Evolutionary conservation across 257 asterid genomes (phyloP).

Genomic region (Solanum etuberosum): DNA sequence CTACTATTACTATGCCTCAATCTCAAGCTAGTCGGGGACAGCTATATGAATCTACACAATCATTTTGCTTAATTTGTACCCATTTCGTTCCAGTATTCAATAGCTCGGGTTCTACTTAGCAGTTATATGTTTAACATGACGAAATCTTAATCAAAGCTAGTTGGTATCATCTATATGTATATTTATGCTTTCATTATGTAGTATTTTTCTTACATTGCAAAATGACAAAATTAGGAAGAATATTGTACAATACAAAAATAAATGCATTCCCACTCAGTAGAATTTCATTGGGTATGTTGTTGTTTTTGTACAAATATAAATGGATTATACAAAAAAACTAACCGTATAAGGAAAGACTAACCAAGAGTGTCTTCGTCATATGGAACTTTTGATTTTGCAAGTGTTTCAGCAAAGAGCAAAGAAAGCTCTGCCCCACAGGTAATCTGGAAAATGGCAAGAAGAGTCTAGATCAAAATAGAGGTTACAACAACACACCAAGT

Average conservation of each 20-base stretch:
- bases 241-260: not conserved
- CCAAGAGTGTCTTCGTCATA: slow-evolving; percentile 65
- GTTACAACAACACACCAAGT: not conserved
- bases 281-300: too few species aligned
- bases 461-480: not conserved
- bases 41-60: not conserved
- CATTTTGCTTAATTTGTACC: not conserved
- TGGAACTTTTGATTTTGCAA: slow-evolving; percentile 66
- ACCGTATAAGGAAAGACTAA: slow-evolving; percentile 14
- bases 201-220: not conserved
- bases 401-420: slow-evolving; percentile 68
- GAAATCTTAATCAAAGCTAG: not conserved
- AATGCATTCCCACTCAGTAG: not conserved
- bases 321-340: not conserved
- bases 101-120: not conserved
- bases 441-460: slow-evolving; percentile 31
- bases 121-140: not conserved
- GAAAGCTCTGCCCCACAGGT: slow-evolving; percentile 98
- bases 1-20: not conserved
- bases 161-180: not conserved
- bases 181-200: not conserved
- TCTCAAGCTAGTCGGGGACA: not conserved
- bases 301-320: not conserved
- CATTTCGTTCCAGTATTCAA: not conserved
- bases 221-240: not conserved